Percentiles rank a stretch among this genome's conserved stretches.
Conservation (phyloP, 768 basidiomycete genomes). For the Amanita rubescens region DNA sequence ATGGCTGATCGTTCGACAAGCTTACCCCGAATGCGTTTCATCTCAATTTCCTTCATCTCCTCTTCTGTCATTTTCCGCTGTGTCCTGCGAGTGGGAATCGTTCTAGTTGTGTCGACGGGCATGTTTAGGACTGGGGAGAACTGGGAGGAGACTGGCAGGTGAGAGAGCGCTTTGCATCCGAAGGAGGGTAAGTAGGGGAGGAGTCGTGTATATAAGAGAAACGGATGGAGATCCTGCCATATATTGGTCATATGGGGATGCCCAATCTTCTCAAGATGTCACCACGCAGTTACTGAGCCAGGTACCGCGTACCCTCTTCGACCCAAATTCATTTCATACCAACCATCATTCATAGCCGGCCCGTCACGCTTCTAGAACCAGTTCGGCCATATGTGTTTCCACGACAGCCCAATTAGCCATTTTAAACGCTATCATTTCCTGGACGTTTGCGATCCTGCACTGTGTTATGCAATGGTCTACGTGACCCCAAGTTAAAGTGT, state of each 20-base stretch:
- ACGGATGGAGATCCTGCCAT: background rate
- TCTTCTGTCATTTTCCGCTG: constrained; percentile 42
- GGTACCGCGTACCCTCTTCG: constrained; percentile 2
- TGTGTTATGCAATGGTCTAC: no score
- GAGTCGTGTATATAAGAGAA: background rate
- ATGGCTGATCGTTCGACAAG: background rate
- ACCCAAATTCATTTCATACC: background rate
- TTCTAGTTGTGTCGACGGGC: constrained; percentile 37
- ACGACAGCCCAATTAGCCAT: no score
- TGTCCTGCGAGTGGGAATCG: constrained; percentile 28
- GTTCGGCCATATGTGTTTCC: background rate
- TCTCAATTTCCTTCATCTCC: constrained; percentile 44
- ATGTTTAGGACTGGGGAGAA: constrained; percentile 16
- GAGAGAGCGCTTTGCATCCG: background rate
- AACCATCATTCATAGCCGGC: background rate
- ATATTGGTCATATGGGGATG: background rate
- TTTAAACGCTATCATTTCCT: no score
- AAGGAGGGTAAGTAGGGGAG: background rate
- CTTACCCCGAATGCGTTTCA: constrained; percentile 41
- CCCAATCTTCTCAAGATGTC: background rate
- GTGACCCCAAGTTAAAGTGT: no score
- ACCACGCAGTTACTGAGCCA: background rate
- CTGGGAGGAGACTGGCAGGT: background rate
- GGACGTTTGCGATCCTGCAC: no score
- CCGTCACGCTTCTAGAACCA: background rate